Conservation (phyloP, 2,329 filamentous ascomycete genomes). For the Pyrenophora graminea region DNA sequence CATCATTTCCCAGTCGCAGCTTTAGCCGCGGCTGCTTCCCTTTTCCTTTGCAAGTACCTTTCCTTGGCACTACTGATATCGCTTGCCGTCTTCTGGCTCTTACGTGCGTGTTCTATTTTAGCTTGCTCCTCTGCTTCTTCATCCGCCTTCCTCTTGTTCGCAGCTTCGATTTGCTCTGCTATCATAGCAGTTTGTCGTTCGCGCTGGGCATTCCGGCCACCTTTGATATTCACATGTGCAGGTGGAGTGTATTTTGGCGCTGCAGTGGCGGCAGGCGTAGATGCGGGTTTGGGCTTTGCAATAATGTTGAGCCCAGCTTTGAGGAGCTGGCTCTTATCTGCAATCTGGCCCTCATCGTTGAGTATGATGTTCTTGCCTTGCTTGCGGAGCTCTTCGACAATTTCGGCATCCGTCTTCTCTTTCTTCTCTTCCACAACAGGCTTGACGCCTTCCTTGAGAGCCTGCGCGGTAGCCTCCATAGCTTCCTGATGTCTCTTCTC, state of each 20-base stretch:
- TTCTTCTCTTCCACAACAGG: slow-evolving; percentile 39
- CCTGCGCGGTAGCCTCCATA: slow-evolving; percentile 64
- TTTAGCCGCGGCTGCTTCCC: slow-evolving; percentile 73
- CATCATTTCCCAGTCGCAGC: slow-evolving; percentile 51
- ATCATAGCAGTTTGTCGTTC: slow-evolving; percentile 80
- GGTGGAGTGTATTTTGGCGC: slow-evolving; percentile 12
- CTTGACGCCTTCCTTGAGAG: slow-evolving; percentile 42
- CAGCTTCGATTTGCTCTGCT: slow-evolving; percentile 74
- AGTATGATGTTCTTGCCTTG: slow-evolving; percentile 67
- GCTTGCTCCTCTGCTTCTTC: slow-evolving; percentile 68
- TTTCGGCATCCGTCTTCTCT: slow-evolving; percentile 60
- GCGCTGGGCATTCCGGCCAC: slow-evolving; percentile 66
- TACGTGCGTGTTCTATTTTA: slow-evolving; percentile 67
- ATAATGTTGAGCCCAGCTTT: slow-evolving; percentile 75
- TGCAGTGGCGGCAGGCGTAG: slow-evolving; percentile 24
- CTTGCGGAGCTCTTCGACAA: slow-evolving; percentile 69
- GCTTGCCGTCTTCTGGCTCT: slow-evolving; percentile 76
- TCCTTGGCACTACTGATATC: slow-evolving; percentile 80
- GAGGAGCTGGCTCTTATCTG: slow-evolving; percentile 81
- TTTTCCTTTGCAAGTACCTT: slow-evolving; percentile 77
- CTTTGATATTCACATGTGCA: slow-evolving; percentile 28
- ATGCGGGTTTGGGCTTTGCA: slow-evolving; percentile 60
- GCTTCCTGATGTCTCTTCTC: slow-evolving; percentile 72
- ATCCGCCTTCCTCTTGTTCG: slow-evolving; percentile 72
- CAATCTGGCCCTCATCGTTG: slow-evolving; percentile 82